Conservation (phyloP, 2,329 filamentous ascomycete species). For the Aureobasidium musti region DNA sequence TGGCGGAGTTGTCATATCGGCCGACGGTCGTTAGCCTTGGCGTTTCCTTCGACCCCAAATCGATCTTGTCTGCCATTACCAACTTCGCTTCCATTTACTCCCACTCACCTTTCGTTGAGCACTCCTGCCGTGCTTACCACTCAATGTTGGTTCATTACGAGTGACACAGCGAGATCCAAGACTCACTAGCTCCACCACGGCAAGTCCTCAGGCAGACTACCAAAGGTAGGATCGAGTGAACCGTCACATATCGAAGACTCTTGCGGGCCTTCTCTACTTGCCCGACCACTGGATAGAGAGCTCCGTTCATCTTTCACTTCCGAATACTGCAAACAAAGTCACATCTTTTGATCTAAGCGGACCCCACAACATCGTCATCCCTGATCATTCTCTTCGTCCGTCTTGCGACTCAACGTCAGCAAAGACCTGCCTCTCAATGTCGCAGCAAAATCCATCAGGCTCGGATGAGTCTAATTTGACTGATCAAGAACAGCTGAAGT, state of each 20-base stretch:
- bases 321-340: background rate
- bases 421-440: no score
- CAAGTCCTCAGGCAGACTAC: background rate
- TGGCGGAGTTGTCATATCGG: no score
- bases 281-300: background rate
- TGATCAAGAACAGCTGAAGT: background rate
- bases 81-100: background rate
- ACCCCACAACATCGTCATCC: background rate
- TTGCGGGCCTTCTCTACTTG: background rate
- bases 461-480: background rate
- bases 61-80: background rate
- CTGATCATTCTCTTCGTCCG: no score
- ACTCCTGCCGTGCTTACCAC: no score
- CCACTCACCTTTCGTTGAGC: background rate
- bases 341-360: background rate
- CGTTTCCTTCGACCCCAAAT: background rate
- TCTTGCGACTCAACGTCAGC: no score
- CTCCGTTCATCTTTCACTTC: background rate
- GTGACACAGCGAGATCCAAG: background rate
- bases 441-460: no score
- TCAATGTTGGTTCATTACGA: background rate
- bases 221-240: background rate
- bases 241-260: background rate
- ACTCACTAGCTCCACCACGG: background rate
- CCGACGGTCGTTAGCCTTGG: slow-evolving; percentile 4